phyloP scores from a whole-genome alignment of 371 early-diverging fungal species.

The Syncephalastrum racemosum region DNA sequence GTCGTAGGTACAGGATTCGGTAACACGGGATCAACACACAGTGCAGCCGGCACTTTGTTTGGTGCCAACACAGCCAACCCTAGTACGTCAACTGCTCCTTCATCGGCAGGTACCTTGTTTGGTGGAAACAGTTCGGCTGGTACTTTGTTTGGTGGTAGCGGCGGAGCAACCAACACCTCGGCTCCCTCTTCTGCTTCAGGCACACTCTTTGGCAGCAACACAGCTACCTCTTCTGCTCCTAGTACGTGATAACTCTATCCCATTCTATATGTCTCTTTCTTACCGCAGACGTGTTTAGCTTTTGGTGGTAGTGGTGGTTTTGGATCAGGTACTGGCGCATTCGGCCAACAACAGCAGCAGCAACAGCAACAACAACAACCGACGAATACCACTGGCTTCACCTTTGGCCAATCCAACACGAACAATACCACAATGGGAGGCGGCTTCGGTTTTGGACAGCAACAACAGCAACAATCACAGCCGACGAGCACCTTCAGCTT shows the following conservation, averaged over 20 bases:
- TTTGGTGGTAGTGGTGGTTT: conserved; percentile 3
- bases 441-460: conserved; percentile 10
- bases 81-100: conserved; percentile 8
- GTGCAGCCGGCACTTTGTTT: not conserved
- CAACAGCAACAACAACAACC: conserved; percentile 7
- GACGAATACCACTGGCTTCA: too few relatives aligned
- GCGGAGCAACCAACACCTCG: conserved; percentile 1
- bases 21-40: not conserved
- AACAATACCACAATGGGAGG: too few relatives aligned
- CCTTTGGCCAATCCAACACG: too few relatives aligned
- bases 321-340: conserved; percentile 6
- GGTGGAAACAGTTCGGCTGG: conserved; percentile 7
- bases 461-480: not conserved
- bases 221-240: conserved; percentile 9
- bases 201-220: conserved; percentile 11
- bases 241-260: conserved; percentile 4
- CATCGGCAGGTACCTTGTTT: conserved; percentile 35
- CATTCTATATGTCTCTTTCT: not conserved
- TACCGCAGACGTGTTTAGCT: conserved; percentile 3
- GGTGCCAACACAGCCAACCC: not conserved
- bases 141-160: conserved; percentile 1
- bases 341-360: conserved; percentile 11
- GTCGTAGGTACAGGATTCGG: not conserved
- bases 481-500: too few relatives aligned
- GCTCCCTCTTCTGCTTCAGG: not conserved